These are phyloP conservation scores for Acer negundo DNA, from an alignment of 345 rosid genomes.

Conservation along the genomic window DNA sequence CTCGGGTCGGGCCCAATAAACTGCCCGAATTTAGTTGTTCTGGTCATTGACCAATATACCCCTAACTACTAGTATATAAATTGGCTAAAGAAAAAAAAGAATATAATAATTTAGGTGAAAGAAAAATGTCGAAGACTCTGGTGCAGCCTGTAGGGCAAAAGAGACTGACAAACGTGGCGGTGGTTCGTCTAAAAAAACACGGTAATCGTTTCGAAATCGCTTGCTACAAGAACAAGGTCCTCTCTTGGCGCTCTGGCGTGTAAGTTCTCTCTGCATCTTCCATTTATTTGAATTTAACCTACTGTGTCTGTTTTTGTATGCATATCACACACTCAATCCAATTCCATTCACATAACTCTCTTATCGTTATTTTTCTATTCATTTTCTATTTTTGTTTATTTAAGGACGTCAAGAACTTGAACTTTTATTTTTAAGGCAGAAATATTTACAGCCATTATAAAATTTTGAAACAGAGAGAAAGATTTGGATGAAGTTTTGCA, in stretches of 20 bases:
- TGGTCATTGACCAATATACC: background rate
- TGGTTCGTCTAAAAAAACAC: conserved; percentile 83
- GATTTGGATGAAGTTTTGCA: conserved; percentile 96
- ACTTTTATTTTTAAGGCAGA: no score
- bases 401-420: background rate
- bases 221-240: conserved; percentile 98
- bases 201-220: conserved; percentile 97
- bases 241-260: conserved; percentile 98
- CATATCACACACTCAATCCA: no score
- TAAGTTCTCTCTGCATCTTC: conserved; percentile 31
- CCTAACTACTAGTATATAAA: background rate
- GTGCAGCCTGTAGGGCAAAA: conserved; percentile 93
- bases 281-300: no score
- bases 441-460: background rate
- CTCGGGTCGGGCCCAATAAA: no score
- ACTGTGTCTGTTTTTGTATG: no score
- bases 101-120: background rate
- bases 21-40: background rate
- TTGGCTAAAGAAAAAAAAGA: background rate
- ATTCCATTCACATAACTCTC: no score
- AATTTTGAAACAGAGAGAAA: conserved; percentile 62
- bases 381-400: background rate
- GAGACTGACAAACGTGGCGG: conserved; percentile 94
- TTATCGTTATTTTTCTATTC: no score
- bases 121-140: conserved; percentile 72